Percentiles rank a stretch among this genome's conserved stretches.
phyloP scores from a whole-genome alignment of 768 basidiomycete species.

The Porphyrellus cyaneotinctus region DNA sequence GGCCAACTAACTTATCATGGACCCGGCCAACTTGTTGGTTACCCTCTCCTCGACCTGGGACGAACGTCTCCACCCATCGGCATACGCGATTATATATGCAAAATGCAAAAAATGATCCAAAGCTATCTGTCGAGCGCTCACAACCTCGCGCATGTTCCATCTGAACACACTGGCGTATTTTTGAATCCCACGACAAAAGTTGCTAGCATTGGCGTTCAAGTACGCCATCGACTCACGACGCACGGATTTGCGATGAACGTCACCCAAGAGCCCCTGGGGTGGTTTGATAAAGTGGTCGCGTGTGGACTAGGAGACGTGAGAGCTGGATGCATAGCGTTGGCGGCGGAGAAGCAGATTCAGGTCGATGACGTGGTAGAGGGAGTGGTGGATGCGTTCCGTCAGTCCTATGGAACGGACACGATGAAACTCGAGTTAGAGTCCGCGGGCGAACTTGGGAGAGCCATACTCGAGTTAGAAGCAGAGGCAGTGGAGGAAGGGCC shows the following conservation, averaged over 20 bases:
- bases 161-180: conserved; percentile 90
- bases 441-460: conserved; percentile 46
- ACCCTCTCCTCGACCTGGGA: conserved; percentile 88
- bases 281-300: conserved; percentile 88
- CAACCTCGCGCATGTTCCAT: conserved; percentile 51
- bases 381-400: conserved; percentile 46
- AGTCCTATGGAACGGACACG: conserved; percentile 47
- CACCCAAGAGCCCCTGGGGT: conserved; percentile 69
- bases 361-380: conserved; percentile 52
- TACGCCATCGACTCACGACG: conserved; percentile 88
- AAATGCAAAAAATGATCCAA: conserved; percentile 70
- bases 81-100: conserved; percentile 81
- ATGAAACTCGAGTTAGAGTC: conserved; percentile 38
- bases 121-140: conserved; percentile 57
- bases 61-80: conserved; percentile 67
- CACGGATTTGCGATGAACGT: conserved; percentile 96
- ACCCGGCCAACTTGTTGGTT: conserved; percentile 95
- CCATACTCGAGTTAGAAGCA: conserved; percentile 45
- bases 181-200: conserved; percentile 77
- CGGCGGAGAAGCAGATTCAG: conserved; percentile 34
- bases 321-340: conserved; percentile 63
- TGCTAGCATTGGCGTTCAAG: conserved; percentile 94
- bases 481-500: conserved; percentile 40
- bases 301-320: conserved; percentile 85
- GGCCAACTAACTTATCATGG: conserved; percentile 97